Percentiles rank a stretch among this genome's conserved stretches.
Conservation (phyloP, 148 eudicot genomes). For the Spergularia marina region DNA sequence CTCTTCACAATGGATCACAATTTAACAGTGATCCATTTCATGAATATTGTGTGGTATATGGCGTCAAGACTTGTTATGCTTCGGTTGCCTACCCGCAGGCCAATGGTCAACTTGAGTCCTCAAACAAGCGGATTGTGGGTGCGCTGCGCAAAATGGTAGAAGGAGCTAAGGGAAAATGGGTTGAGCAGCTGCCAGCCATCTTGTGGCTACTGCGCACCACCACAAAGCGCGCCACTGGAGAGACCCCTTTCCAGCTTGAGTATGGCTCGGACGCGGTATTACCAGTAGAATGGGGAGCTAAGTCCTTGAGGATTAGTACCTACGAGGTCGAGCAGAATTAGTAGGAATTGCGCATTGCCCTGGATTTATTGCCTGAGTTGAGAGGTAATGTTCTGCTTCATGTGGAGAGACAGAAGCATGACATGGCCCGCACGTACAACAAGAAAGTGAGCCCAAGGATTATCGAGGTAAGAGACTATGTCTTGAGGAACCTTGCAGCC, state of each 20-base stretch:
- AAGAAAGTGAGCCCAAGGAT: no score
- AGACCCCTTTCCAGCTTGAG: not conserved
- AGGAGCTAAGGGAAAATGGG: not conserved
- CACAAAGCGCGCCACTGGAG: not conserved
- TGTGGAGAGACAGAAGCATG: no score
- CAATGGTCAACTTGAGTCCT: not conserved
- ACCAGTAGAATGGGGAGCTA: not conserved
- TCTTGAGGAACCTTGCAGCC: no score
- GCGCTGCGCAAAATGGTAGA: not conserved
- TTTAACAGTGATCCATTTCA: not conserved
- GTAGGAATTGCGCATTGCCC: not conserved
- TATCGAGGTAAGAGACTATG: no score
- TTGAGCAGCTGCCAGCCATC: not conserved
- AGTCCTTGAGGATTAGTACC: not conserved
- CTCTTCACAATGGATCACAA: no score
- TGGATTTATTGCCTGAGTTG: not conserved
- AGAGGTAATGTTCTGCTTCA: not conserved
- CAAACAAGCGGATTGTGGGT: not conserved
- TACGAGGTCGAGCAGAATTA: not conserved
- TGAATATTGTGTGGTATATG: not conserved
- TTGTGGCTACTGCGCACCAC: not conserved
- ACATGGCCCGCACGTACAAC: no score
- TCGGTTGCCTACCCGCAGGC: not conserved
- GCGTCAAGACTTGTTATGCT: not conserved
- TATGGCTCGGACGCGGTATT: not conserved